phyloP scores from a whole-genome alignment of 768 basidiomycete genomes.

The Boletus reticuloceps region DNA sequence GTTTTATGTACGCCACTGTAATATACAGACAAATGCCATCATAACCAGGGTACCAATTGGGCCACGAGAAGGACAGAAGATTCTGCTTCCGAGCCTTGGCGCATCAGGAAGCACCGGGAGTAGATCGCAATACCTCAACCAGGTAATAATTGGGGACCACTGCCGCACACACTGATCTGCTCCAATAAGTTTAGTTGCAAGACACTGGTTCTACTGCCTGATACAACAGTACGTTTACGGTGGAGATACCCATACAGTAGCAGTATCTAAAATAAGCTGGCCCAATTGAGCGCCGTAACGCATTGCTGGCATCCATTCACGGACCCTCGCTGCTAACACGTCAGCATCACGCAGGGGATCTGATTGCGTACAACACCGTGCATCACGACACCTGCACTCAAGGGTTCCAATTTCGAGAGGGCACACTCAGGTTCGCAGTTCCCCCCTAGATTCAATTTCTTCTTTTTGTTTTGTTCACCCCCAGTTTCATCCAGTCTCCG shows the following conservation, averaged over 20 bases:
- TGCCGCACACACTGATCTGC: not conserved
- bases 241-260: slow-evolving; percentile 19
- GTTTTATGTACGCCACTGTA: slow-evolving; percentile 19
- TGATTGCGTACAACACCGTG: slow-evolving; percentile 27
- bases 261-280: not conserved
- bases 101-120: slow-evolving; percentile 23
- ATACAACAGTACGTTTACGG: slow-evolving; percentile 12
- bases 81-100: not conserved
- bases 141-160: slow-evolving; percentile 10
- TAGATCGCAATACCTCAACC: slow-evolving; percentile 18
- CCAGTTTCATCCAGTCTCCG: slow-evolving; percentile 16
- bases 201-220: not conserved
- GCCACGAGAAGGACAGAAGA: too few species aligned
- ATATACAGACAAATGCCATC: slow-evolving; percentile 13
- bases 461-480: slow-evolving; percentile 8
- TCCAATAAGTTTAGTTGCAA: slow-evolving; percentile 1
- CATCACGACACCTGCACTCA: slow-evolving; percentile 12
- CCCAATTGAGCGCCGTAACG: slow-evolving; percentile 24
- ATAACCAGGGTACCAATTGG: not conserved
- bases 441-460: slow-evolving; percentile 4
- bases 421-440: slow-evolving; percentile 24
- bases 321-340: slow-evolving; percentile 29
- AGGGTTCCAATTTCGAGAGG: slow-evolving; percentile 26
- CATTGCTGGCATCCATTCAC: slow-evolving; percentile 26
- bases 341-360: slow-evolving; percentile 25